Conservation (phyloP, 495 filamentous ascomycete genomes). For the Podospora pseudoanserina region DNA sequence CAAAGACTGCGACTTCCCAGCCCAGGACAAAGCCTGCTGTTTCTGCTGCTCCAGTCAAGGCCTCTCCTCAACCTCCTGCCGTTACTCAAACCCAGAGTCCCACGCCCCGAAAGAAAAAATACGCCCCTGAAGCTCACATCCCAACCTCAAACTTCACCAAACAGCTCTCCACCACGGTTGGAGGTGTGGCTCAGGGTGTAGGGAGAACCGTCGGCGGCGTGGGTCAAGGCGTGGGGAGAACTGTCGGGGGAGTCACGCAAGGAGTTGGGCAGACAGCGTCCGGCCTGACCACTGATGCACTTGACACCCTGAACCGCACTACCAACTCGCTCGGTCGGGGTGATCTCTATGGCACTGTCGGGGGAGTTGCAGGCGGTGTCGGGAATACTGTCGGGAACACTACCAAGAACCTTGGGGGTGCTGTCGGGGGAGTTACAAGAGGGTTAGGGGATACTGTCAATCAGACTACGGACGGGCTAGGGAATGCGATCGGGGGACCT, state of each 20-base stretch:
- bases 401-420: background rate
- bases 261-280: conserved; percentile 8
- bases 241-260: conserved; percentile 15
- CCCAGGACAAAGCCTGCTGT: background rate
- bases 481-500: background rate
- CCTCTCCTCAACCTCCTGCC: background rate
- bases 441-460: background rate
- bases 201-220: conserved; percentile 14
- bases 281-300: background rate
- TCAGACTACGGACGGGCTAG: background rate
- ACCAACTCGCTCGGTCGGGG: background rate
- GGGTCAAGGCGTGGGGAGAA: conserved; percentile 12
- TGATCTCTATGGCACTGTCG: background rate
- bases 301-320: background rate
- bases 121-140: conserved; percentile 24
- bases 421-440: background rate
- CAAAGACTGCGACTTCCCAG: background rate
- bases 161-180: conserved; percentile 15
- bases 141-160: conserved; percentile 21
- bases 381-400: conserved; percentile 1
- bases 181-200: conserved; percentile 6
- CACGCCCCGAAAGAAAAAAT: conserved; percentile 22
- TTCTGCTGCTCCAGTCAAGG: background rate
- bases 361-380: conserved; percentile 1
- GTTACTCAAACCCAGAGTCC: background rate